Percentiles rank a stretch among this genome's conserved stretches.
Evolutionary conservation across 176 grass and related monocot genomes (phyloP).

Genomic region (Dendrocalamus sinicus): DNA sequence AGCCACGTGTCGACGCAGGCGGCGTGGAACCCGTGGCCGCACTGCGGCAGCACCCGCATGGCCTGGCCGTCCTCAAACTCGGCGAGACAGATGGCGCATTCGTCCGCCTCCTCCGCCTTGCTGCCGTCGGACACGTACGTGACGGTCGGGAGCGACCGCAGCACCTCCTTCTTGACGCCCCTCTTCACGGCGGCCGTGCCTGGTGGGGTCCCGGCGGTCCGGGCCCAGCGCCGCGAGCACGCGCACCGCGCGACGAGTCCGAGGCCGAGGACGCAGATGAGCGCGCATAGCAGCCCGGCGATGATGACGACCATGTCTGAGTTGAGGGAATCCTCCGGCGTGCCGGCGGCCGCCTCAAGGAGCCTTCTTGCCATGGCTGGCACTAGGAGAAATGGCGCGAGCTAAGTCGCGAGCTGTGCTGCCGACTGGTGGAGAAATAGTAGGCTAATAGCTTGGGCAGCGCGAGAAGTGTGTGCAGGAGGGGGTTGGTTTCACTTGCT

Average conservation of each 20-base stretch:
- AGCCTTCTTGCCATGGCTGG: conserved; percentile 54
- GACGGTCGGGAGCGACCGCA: conserved; percentile 54
- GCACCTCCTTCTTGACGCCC: conserved; percentile 68
- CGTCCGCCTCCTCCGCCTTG: conserved; percentile 37
- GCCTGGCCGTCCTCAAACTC: conserved; percentile 67
- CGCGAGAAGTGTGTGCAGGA: conserved; percentile 36
- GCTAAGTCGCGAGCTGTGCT: background rate
- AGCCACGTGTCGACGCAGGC: conserved; percentile 77
- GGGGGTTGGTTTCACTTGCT: conserved; percentile 16
- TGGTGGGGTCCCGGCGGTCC: background rate
- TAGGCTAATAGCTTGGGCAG: background rate
- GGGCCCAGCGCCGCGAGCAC: conserved; percentile 42
- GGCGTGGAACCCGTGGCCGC: conserved; percentile 69
- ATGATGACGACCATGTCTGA: conserved; percentile 67
- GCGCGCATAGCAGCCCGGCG: conserved; percentile 60
- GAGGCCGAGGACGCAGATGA: conserved; percentile 70
- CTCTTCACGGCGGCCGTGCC: conserved; percentile 26
- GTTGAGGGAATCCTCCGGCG: conserved; percentile 35
- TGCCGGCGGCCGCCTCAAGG: conserved; percentile 24
- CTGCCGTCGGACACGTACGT: conserved; percentile 42
- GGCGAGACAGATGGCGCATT: conserved; percentile 76
- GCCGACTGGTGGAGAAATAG: background rate
- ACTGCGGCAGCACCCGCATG: conserved; percentile 74
- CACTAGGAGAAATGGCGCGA: background rate
- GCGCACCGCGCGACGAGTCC: conserved; percentile 67